These are phyloP conservation scores for Zygoascus bituminiphila DNA, from an alignment of 805 yeast species.

Conservation along the genomic window DNA sequence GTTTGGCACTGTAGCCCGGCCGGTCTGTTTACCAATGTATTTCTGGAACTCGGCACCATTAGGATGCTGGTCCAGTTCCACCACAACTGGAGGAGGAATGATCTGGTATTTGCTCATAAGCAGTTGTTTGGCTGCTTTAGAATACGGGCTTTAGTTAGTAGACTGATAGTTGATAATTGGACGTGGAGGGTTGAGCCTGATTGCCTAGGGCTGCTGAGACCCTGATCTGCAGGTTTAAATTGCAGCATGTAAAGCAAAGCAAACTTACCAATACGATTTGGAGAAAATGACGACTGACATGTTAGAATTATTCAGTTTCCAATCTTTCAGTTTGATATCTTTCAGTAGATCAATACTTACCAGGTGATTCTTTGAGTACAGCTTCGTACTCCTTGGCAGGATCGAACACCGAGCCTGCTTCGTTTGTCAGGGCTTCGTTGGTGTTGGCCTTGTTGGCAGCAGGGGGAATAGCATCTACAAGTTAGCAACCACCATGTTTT, in stretches of 20 bases:
- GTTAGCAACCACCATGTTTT: slow-evolving; percentile 29
- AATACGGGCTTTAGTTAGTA: slow-evolving; percentile 45
- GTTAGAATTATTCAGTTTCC: background rate
- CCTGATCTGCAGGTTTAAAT: slow-evolving; percentile 26
- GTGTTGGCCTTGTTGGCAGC: slow-evolving; percentile 13
- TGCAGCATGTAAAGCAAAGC: background rate
- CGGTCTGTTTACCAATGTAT: slow-evolving; percentile 58
- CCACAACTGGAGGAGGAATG: slow-evolving; percentile 61
- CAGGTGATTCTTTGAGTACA: slow-evolving; percentile 55
- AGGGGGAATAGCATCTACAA: slow-evolving; percentile 3
- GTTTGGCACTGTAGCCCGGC: slow-evolving; percentile 87
- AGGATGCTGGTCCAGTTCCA: slow-evolving; percentile 75
- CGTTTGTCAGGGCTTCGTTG: slow-evolving; percentile 18
- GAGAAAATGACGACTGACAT: slow-evolving; percentile 40
- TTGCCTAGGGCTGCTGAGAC: background rate
- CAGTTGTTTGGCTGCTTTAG: slow-evolving; percentile 60
- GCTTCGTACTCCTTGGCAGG: slow-evolving; percentile 46
- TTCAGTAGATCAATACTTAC: slow-evolving; percentile 35
- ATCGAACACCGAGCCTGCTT: slow-evolving; percentile 33
- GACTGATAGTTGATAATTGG: background rate
- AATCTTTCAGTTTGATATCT: background rate
- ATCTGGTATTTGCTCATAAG: slow-evolving; percentile 56
- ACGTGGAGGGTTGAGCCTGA: background rate
- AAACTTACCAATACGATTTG: slow-evolving; percentile 33
- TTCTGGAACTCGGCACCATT: slow-evolving; percentile 71